Evolutionary conservation across 441 rosid species (phyloP), one percentile per base, ranked within the genome.

Genomic region (Melastoma candidum): DNA sequence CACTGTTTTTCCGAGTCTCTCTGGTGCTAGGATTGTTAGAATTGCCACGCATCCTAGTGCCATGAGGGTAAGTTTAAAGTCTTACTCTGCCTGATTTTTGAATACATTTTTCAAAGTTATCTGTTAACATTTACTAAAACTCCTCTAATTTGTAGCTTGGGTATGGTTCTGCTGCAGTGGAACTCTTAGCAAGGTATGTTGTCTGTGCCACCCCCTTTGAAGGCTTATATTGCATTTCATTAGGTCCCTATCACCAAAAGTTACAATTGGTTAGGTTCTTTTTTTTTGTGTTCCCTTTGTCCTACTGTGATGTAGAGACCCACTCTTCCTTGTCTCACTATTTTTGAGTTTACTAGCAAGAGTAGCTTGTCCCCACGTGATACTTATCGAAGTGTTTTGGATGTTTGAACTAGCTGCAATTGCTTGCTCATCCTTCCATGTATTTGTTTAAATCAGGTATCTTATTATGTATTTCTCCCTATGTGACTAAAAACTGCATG

Each of bases 21-120:
- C 99, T 26, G 99, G 99, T 63, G 97, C 85, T 78, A 90, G 99
- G 49, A 82, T 94, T 26, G 96, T 90, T 53, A 87, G 99, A 52
- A 94, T 94, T 64, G 99, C 99, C 50, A 90, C 94, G 67, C 96
- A 94, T 76, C 99, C 99, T 58, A 85, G 79, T 68, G 92, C 95
- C 56, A 82, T 78, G 85, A 82, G 86, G 90, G 99, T 94, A 79
- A 65, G n/a, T 66, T 47, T 69, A 51, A 58, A 39, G 44, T 26
- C 27, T 14, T 17, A 48, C 46, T 48, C 63, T 61, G 12, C 51
- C 57, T 61, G 29, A 50, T 12, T 39, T 1, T 47, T n/a, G 2
- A 12, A 48, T 4, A 29, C 41, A 43, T 58, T 59, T 50, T 53
- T 46, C 22, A 27, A 51, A 5, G 17, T 51, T 32, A 53, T 61